Conservation (phyloP, 2,329 filamentous ascomycete species). For the Hymenoscyphus scutula region DNA sequence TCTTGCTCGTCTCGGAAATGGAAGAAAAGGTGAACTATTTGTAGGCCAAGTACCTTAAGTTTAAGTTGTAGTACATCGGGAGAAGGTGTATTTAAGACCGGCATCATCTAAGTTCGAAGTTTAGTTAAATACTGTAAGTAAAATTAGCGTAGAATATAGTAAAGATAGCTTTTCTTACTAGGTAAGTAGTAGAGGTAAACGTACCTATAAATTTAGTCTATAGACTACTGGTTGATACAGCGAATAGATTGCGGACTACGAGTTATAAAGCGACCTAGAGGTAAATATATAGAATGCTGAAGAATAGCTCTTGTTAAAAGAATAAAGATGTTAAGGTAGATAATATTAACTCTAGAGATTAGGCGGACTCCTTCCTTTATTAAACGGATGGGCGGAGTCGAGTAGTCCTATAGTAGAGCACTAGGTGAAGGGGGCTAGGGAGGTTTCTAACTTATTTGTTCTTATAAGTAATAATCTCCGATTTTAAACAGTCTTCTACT, state of each 20-base stretch:
- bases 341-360: neutral
- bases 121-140: neutral
- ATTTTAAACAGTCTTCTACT: slow-evolving; percentile 4
- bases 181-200: neutral
- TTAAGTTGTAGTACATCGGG: neutral
- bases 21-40: neutral
- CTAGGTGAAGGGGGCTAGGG: neutral
- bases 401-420: neutral
- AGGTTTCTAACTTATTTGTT: neutral
- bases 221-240: neutral
- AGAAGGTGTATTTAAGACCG: neutral
- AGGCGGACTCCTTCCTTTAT: neutral
- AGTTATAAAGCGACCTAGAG: slow-evolving; percentile 34
- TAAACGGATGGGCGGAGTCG: neutral
- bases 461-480: neutral
- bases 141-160: neutral
- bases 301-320: neutral
- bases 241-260: neutral
- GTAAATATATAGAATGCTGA: neutral
- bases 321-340: neutral
- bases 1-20: neutral
- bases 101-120: neutral
- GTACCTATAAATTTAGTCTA: neutral
- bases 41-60: neutral
- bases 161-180: slow-evolving; percentile 1